Evolutionary conservation across 2,329 filamentous ascomycete genomes (phyloP).

Genomic region (Fusarium coffeatum): DNA sequence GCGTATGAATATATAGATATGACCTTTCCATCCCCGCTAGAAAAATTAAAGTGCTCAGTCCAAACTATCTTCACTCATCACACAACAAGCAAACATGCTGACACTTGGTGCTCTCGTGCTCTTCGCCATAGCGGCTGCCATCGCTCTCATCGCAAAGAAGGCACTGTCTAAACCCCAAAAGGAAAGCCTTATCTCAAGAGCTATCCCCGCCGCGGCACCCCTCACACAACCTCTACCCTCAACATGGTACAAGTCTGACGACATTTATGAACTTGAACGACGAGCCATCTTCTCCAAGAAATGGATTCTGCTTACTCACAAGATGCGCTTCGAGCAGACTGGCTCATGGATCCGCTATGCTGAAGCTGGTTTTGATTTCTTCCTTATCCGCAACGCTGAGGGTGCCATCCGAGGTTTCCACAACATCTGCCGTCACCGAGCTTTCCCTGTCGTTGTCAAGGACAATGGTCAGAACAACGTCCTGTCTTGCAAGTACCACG

Average conservation of each 20-base stretch:
- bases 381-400: slow-evolving; percentile 65
- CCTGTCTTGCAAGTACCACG: slow-evolving; percentile 71
- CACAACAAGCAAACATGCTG: slow-evolving; percentile 13
- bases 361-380: slow-evolving; percentile 66
- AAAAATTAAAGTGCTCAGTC: not conserved
- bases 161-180: slow-evolving; percentile 25
- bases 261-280: slow-evolving; percentile 67
- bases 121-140: slow-evolving; percentile 11
- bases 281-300: slow-evolving; percentile 67
- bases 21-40: not conserved
- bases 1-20: slow-evolving; percentile 18
- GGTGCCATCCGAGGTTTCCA: slow-evolving; percentile 69
- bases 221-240: slow-evolving; percentile 36
- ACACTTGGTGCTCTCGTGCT: slow-evolving; percentile 17
- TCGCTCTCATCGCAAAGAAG: slow-evolving; percentile 3
- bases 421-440: slow-evolving; percentile 71
- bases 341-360: slow-evolving; percentile 68
- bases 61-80: not conserved
- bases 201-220: slow-evolving; percentile 20
- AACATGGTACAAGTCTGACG: slow-evolving; percentile 62
- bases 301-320: slow-evolving; percentile 67
- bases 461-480: slow-evolving; percentile 63
- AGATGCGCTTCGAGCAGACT: slow-evolving; percentile 59
- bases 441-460: slow-evolving; percentile 66
- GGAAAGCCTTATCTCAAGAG: slow-evolving; percentile 24